Evolutionary conservation across 148 eudicot genomes (phyloP).

Genomic region (Rheum nobile): DNA sequence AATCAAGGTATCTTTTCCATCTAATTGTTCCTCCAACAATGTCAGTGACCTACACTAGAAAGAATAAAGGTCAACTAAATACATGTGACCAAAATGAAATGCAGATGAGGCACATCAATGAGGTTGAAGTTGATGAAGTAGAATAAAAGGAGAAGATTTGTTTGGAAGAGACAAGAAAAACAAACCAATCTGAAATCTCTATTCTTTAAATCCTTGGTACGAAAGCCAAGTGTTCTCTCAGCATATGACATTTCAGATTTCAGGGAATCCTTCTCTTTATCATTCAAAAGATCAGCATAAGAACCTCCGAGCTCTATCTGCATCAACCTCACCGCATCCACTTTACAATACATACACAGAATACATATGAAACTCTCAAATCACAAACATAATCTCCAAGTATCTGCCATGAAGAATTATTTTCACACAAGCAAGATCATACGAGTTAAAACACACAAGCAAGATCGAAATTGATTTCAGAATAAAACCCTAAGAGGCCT

Average conservation of each 20-base stretch:
- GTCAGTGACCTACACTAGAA: conserved; percentile 59
- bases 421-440: no score
- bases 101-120: background rate
- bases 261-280: conserved; percentile 84
- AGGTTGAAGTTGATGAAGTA: background rate
- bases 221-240: conserved; percentile 88
- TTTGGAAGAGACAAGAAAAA: conserved; percentile 7
- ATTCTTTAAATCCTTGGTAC: conserved; percentile 32
- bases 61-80: background rate
- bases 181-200: no score
- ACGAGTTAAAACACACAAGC: no score
- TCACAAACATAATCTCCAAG: background rate
- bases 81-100: background rate
- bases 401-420: background rate
- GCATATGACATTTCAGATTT: conserved; percentile 87
- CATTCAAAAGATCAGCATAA: conserved; percentile 88
- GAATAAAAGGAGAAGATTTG: background rate
- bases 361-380: background rate
- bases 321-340: conserved; percentile 94
- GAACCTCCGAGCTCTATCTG: conserved; percentile 91
- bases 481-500: no score
- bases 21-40: conserved; percentile 90
- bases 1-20: conserved; percentile 93
- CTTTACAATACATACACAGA: conserved; percentile 17
- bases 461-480: no score